Evolutionary conservation across 1,284 basidiomycete species (phyloP), one percentile per base, ranked within the genome.

Genomic region (Irpex lacteus): DNA sequence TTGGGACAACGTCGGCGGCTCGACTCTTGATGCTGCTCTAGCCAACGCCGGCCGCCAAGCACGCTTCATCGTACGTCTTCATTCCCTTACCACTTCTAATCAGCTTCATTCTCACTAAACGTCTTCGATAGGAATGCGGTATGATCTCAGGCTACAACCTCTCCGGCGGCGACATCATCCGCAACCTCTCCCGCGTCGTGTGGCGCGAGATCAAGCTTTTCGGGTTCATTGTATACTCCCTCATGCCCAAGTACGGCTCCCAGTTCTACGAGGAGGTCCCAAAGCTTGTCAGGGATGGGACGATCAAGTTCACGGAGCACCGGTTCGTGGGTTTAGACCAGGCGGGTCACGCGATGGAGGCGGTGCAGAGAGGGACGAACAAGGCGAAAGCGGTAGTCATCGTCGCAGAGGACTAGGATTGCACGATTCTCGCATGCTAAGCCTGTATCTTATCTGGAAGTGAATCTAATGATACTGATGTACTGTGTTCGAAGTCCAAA

Each of bases 281-380:
- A 0, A 72, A 76, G 37, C 79, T 82, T 66, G 73, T 89, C 52
- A 80, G 80, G 4, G 77, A 79, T 34, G 89, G 89, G 9, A 80
- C 86, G 72, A 71, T 92, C 66, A 85, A 87, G 73, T 83, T 85
- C 69, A 77, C 78, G 11, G 89, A 90, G 70, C 79, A 88, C 47
- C 67, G 85, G 2, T 78, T 73, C n/a, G 74, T 80, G 0, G 84
- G 85, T 0, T 70, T 91, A 63, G 82, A 86, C 11, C 76, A 77
- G 36, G 82, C 81, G 18, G 84, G 83, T 0, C 78, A 85, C 9
- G 85, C 77, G 0, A 70, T 90, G 37, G 66, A 81, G 36, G 83
- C 80, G 52, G 80, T 88, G 7, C 83, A 82, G 70, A 78, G 77
- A 47, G 89, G 88, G 0, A 75, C 74, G 62, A 90, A 89, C 70